A percentile compares a stretch with the other conserved stretches of the same genome.
phyloP scores from a whole-genome alignment of 2,329 filamentous ascomycete genomes.

The Fusarium mexicanum region DNA sequence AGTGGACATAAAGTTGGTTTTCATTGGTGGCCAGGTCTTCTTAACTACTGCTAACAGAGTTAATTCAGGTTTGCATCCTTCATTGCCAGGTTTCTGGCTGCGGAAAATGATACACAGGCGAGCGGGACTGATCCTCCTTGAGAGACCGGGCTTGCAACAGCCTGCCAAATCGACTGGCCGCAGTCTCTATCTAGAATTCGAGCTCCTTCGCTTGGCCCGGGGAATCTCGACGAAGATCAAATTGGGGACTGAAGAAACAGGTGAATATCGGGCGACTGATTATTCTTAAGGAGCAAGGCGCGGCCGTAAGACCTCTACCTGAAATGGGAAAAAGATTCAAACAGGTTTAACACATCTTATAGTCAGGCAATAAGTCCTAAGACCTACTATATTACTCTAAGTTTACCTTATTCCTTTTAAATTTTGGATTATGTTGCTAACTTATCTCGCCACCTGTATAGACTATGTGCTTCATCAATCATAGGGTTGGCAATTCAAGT shows the following conservation, averaged over 20 bases:
- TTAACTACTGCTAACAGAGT: neutral
- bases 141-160: neutral
- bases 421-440: neutral
- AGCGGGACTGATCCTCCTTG: neutral
- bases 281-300: neutral
- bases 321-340: neutral
- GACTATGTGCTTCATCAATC: neutral
- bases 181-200: neutral
- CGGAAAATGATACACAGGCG: neutral
- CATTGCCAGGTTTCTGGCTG: neutral
- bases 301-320: neutral
- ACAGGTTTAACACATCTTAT: neutral
- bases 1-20: neutral
- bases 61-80: neutral
- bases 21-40: neutral
- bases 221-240: neutral
- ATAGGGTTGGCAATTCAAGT: neutral
- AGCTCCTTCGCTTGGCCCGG: neutral
- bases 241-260: neutral
- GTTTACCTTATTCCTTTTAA: neutral
- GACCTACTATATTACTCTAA: neutral
- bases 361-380: neutral
- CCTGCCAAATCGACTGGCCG: neutral
- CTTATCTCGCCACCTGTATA: neutral
- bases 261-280: neutral